A percentile compares a stretch with the other conserved stretches of the same genome.
These are phyloP conservation scores for Sphagnum fallax DNA, from an alignment of 228 moss, liverwort and hornwort species.

Conservation along the genomic window DNA sequence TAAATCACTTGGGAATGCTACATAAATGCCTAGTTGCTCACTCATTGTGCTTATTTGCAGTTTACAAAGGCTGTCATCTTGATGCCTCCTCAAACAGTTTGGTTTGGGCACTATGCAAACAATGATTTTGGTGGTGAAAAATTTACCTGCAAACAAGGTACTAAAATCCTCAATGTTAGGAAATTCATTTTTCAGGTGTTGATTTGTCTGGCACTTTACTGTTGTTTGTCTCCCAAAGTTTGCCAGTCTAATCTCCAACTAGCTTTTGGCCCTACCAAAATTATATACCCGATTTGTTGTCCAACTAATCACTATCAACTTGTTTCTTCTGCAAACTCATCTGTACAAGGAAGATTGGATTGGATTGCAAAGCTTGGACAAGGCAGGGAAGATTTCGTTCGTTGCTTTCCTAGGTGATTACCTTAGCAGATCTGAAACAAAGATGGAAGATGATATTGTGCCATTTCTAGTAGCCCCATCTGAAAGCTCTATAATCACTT, in stretches of 20 bases:
- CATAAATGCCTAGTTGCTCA: neutral
- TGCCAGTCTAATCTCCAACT: neutral
- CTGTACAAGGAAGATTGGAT: constrained; percentile 71
- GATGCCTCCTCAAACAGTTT: constrained; percentile 44
- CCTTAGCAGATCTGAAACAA: constrained; percentile 16
- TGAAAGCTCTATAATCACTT: neutral
- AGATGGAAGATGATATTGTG: constrained; percentile 28
- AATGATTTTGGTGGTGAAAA: constrained; percentile 40
- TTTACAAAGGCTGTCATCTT: constrained; percentile 42
- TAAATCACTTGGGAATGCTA: neutral
- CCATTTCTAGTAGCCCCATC: constrained; percentile 24
- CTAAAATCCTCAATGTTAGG: constrained; percentile 2
- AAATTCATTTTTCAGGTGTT: too few relatives aligned
- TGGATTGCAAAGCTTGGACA: constrained; percentile 37
- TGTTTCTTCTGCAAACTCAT: constrained; percentile 27
- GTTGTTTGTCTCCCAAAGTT: neutral
- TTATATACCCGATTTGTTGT: too few relatives aligned
- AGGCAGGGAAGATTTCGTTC: constrained; percentile 27
- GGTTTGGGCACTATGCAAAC: constrained; percentile 48
- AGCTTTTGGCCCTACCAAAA: neutral
- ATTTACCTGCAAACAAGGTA: neutral
- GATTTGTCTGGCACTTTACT: neutral
- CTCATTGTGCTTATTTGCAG: constrained; percentile 16
- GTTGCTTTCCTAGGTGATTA: constrained; percentile 25
- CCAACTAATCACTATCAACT: neutral